Evolutionary conservation across 768 basidiomycete genomes (phyloP), one percentile per base, ranked within the genome.

Genomic region (Leccinum incarnatum): DNA sequence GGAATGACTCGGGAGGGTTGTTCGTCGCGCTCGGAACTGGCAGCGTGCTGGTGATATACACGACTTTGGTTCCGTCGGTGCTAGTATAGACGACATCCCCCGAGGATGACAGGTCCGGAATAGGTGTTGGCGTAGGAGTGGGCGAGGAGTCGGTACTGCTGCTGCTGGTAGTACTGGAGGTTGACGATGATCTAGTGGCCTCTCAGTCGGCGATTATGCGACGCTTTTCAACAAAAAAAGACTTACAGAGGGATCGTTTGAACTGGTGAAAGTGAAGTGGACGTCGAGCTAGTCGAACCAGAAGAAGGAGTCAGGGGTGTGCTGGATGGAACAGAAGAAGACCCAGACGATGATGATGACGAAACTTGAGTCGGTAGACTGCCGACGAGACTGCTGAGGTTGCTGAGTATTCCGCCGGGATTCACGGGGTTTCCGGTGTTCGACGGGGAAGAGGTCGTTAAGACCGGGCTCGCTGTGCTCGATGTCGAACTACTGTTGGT

Each of bases 1-100:
- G 67, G 73, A 91, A 91, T 11, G 77, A 65, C 9, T 70, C 65
- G n/a, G 68, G 42, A 15, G 67, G 51, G 2, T 72, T 17, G 21
- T 62, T 30, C 1, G 69, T 62, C 6, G 66, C 27, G 17, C 76
- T 59, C 2, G 74, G 32, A 2, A 71, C 57, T 9, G 76, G 60
- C 30, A 71, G 40, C 1, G 70, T 71, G 36, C 70, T 67, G 4
- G 75, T 66, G 29, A 78, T 70, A 40, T 74, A 67, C n/a, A 75
- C 60, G 45, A 70, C 42, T 21, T 40, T 51, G 23, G 63, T 65
- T 6, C 69, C 69, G 3, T 71, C 72, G 40, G 74, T 59, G 15
- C 66, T 58, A 12, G 66, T 51, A 36, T 59, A 55, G 23, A 73
- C 62, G 11, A 51, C 48, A 5, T 66, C 55, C n/a, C 65, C 57